phyloP scores from a whole-genome alignment of 2,329 filamentous ascomycete species.

The Phoma herbarum region DNA sequence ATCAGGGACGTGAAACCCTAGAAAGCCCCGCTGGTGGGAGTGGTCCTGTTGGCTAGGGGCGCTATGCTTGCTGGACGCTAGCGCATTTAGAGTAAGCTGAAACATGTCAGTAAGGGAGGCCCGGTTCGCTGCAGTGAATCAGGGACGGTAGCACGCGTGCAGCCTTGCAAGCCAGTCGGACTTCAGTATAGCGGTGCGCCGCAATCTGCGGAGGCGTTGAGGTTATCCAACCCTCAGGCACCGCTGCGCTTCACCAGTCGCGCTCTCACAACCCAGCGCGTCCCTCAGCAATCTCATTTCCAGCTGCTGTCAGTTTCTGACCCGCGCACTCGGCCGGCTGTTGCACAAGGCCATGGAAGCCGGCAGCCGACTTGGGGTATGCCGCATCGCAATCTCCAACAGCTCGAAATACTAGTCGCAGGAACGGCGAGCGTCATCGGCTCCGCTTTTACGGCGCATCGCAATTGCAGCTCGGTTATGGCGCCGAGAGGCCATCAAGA shows the following conservation, averaged over 20 bases:
- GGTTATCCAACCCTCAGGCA: conserved; percentile 23
- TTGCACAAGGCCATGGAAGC: conserved; percentile 12
- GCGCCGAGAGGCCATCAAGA: conserved; percentile 16
- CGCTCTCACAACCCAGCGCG: conserved; percentile 11
- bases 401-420: conserved; percentile 7
- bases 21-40: conserved; percentile 32
- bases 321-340: conserved; percentile 9
- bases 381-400: conserved; percentile 21
- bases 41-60: conserved; percentile 32
- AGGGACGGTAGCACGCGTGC: conserved; percentile 23
- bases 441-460: conserved; percentile 21
- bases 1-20: conserved; percentile 48
- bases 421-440: conserved; percentile 15
- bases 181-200: conserved; percentile 24
- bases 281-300: conserved; percentile 8
- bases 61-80: conserved; percentile 33
- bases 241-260: conserved; percentile 16
- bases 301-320: not conserved
- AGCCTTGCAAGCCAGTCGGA: conserved; percentile 33
- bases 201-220: conserved; percentile 26
- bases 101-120: conserved; percentile 44
- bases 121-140: conserved; percentile 22
- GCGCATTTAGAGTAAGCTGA: conserved; percentile 38
- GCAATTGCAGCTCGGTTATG: conserved; percentile 20
- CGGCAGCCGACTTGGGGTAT: conserved; percentile 14